Base-by-base conservation (phyloP, 2,329 filamentous ascomycete species). In the Exophiala sp. region DNA sequence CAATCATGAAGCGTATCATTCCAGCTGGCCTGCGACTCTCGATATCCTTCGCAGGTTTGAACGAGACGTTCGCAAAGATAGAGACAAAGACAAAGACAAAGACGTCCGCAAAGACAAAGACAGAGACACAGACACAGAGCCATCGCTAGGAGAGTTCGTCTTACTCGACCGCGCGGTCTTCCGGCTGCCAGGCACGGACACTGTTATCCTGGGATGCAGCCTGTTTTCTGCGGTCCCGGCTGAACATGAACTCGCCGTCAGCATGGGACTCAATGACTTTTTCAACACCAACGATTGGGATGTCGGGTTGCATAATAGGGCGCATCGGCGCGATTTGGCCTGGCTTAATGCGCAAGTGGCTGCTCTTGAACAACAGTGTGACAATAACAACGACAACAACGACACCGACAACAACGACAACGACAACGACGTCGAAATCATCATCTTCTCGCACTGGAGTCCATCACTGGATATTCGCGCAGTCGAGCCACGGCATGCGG, bases 1-100 rank as follows among this genome's bases (percentile, higher is more conserved):
- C 0, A 82, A 82, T 56, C 78, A 82, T 58, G 79, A 82, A 58
- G 67, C 76, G 0, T 80, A 75, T 39, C 52, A n/a, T 66, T 68
- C 44, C 57, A 60, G 5, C 19, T 49, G 43, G 43, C 45, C 38
- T 32, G 40, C 7, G 3, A 38, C 50, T 24, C 45, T 48, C 41
- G 19, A 44, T 37, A 56, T 5, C 48, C 59, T 13, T 47, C 65
- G 9, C 42, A 48, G 7, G 23, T 60, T 42, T 48, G 52, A 16
- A 42, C 24, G 47, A 29, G 18, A 47, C 19, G 22, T 50, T 41
- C 30, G n/a, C n/a, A n/a, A n/a, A n/a, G n/a, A n/a, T n/a, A n/a
- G n/a, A n/a, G n/a, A n/a, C n/a, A n/a, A n/a, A n/a, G n/a, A n/a
- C n/a, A n/a, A n/a, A n/a, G n/a, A n/a, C n/a, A n/a, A n/a, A n/a